Base-by-base conservation (phyloP, 805 yeast genomes). In the Jamesozyma jinghongensis region DNA sequence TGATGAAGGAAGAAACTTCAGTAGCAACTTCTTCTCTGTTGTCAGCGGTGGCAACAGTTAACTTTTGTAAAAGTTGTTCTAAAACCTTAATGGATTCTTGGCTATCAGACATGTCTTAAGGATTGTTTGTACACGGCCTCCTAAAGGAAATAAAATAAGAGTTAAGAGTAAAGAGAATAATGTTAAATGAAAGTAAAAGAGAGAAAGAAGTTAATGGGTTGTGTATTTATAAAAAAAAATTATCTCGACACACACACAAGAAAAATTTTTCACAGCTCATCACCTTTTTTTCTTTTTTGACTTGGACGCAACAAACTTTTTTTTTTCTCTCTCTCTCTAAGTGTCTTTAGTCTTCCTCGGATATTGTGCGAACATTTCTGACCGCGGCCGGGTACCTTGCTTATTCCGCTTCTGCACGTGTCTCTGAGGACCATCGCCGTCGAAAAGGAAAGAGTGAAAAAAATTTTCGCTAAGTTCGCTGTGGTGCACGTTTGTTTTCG, bases 1-100 rank as follows among this genome's bases (percentile, higher is more conserved):
- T 90, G 69, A 92, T 77, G 76, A 92, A 88, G 49, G 92, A 76
- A 52, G 97, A 78, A 59, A 92, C 85, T 65, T 85, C 85, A 59
- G 82, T 67, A 62, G 96, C 92, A 65, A 94, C 88, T 63, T 76
- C 79, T 48, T 77, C 79, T 67, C 88, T 79, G 65, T 79, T 81
- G 60, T 86, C 96, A 44, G 80, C 68, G 56, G 83, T 63, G 60
- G 97, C 95, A 66, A 92, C 85, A 64, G 90, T 70, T 63, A 92
- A 78, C 75, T 86, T 86, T 71, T 81, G 75, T 74, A 92, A 85
- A 66, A 92, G 83, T 74, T 92, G 95, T 66, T 81, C 74, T 68
- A 90, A 82, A 69, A 88, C 95, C 71, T 87, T 63, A 50, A 69
- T 66, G 49, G 71, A 66, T 63, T 68, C 68, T 60, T 66, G 61